Conservation (phyloP, 148 eudicot species). For the Suaeda aralocaspica region DNA sequence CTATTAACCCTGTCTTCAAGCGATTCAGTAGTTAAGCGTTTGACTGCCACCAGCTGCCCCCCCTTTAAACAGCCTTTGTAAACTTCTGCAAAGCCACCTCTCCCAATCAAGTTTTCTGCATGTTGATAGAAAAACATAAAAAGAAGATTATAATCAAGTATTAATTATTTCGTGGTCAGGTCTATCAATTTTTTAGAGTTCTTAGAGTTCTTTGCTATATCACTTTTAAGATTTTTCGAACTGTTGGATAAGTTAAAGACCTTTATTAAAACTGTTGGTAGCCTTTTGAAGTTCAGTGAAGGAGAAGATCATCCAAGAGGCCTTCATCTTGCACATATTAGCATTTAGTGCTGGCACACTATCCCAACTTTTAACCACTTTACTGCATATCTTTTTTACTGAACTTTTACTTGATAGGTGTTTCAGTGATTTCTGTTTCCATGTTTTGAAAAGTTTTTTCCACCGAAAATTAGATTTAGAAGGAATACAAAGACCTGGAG, state of each 20-base stretch:
- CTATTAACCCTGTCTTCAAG: conserved; percentile 47
- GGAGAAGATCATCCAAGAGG: conserved; percentile 70
- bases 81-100: conserved; percentile 80
- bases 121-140: not conserved
- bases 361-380: conserved; percentile 35
- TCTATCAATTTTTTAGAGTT: not conserved
- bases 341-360: conserved; percentile 22
- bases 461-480: conserved; percentile 42
- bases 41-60: conserved; percentile 66
- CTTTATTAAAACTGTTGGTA: conserved; percentile 56
- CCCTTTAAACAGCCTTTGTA: conserved; percentile 55
- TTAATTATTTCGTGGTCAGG: not conserved
- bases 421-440: conserved; percentile 50
- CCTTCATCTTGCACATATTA: conserved; percentile 34
- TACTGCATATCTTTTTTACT: conserved; percentile 40
- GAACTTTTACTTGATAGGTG: conserved; percentile 43
- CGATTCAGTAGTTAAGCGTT: conserved; percentile 54
- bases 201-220: not conserved
- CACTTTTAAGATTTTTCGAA: not conserved
- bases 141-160: not conserved
- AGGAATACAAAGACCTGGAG: conserved; percentile 19
- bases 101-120: conserved; percentile 67
- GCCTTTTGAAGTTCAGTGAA: conserved; percentile 59
- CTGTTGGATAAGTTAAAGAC: conserved; percentile 30
- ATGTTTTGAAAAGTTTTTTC: conserved; percentile 43